Evolutionary conservation across 768 basidiomycete genomes (phyloP).

Genomic region (Kwoniella newhampshirensis): DNA sequence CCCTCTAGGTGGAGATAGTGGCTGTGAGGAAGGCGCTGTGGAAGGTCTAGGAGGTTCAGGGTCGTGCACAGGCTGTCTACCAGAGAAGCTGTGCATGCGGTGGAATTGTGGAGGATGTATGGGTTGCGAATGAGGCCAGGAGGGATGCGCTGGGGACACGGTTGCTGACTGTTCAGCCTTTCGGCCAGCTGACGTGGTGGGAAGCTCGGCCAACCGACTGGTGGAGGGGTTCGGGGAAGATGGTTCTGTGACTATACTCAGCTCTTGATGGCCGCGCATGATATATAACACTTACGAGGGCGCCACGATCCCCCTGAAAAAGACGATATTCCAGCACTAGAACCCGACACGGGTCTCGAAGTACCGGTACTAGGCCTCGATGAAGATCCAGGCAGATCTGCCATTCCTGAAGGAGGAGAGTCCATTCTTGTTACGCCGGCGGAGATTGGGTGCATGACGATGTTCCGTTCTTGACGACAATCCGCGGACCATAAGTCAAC

Average conservation of each 20-base stretch:
- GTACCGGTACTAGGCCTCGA: slow-evolving; percentile 17
- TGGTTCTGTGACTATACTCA: too few species aligned
- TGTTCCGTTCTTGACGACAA: slow-evolving; percentile 77
- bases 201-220: not conserved
- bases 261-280: too few species aligned
- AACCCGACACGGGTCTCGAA: slow-evolving; percentile 14
- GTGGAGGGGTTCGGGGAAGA: too few species aligned
- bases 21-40: slow-evolving; percentile 13
- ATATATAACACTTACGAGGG: slow-evolving; percentile 1
- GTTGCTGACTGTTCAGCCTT: slow-evolving; percentile 56
- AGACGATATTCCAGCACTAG: slow-evolving; percentile 14
- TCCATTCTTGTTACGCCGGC: slow-evolving; percentile 21
- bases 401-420: slow-evolving; percentile 4
- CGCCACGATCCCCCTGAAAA: slow-evolving; percentile 15
- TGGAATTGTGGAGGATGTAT: slow-evolving; percentile 13
- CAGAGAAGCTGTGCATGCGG: slow-evolving; percentile 10
- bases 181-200: not conserved
- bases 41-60: slow-evolving; percentile 19
- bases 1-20: slow-evolving; percentile 1
- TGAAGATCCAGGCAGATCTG: slow-evolving; percentile 10
- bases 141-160: slow-evolving; percentile 31
- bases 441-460: slow-evolving; percentile 81
- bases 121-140: slow-evolving; percentile 14
- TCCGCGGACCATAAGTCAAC: slow-evolving; percentile 92
- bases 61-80: slow-evolving; percentile 5